These are phyloP conservation scores for Huntiella decipiens DNA, from an alignment of 2,329 filamentous ascomycete species.

Conservation along the genomic window DNA sequence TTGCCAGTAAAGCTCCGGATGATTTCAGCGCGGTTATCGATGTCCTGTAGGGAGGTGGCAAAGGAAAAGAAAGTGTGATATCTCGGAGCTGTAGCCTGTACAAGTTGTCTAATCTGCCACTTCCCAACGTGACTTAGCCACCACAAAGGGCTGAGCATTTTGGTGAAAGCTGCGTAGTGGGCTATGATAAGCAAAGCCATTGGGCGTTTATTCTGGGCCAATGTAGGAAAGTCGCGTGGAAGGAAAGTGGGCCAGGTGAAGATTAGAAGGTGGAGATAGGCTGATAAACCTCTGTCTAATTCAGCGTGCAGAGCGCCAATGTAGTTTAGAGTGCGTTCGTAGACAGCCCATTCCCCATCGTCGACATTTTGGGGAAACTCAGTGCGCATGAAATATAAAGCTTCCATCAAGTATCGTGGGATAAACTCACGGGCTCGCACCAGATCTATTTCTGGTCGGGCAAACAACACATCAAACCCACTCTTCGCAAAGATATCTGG, in stretches of 20 bases:
- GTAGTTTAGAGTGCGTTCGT: constrained; percentile 26
- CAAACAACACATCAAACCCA: constrained; percentile 29
- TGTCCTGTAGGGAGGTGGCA: neutral
- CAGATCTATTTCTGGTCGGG: constrained; percentile 29
- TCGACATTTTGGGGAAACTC: constrained; percentile 1
- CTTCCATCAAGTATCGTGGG: constrained; percentile 29
- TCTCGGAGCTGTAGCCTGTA: neutral
- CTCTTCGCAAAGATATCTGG: constrained; percentile 19
- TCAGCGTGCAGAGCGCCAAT: constrained; percentile 33
- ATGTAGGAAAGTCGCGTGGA: constrained; percentile 14
- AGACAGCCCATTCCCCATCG: neutral
- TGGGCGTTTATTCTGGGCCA: constrained; percentile 17
- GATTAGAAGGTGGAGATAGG: constrained; percentile 28
- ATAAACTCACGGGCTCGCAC: constrained; percentile 23
- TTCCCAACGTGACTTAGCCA: constrained; percentile 30
- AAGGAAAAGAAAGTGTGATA: neutral
- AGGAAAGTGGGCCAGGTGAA: constrained; percentile 35
- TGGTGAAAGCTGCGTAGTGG: constrained; percentile 32
- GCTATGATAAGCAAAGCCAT: constrained; percentile 33
- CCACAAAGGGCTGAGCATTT: constrained; percentile 26
- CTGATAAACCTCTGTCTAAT: constrained; percentile 21
- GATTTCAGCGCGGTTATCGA: neutral
- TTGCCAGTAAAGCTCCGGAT: constrained; percentile 12
- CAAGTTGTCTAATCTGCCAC: constrained; percentile 26
- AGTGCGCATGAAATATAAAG: constrained; percentile 27